Evolutionary conservation across 805 yeast species (phyloP).

Genomic region (Candida qinlingensis): DNA sequence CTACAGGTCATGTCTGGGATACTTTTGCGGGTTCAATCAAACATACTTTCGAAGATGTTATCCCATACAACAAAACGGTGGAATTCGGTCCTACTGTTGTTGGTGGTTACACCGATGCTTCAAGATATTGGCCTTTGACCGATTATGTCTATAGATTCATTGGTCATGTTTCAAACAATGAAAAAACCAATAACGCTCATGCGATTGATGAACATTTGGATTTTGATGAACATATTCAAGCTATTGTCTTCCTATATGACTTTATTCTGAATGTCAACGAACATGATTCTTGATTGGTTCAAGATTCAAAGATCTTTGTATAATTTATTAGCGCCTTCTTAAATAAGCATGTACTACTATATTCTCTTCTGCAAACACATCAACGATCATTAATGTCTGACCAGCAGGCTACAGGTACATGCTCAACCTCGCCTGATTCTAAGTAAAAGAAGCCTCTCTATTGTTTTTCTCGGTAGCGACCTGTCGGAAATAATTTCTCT

Average conservation of each 20-base stretch:
- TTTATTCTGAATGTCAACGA: slow-evolving; percentile 26
- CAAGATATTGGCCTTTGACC: slow-evolving; percentile 52
- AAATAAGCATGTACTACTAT: no score
- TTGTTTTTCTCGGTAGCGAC: no score
- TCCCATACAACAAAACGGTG: slow-evolving; percentile 20
- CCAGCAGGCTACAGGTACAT: no score
- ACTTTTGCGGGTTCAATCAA: slow-evolving; percentile 50
- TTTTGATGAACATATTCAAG: slow-evolving; percentile 54
- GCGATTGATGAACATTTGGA: slow-evolving; percentile 58
- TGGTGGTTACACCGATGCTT: slow-evolving; percentile 61
- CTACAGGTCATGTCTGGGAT: slow-evolving; percentile 44
- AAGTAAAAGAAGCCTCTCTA: no score
- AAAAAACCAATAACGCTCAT: slow-evolving; percentile 37
- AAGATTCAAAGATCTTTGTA: no score
- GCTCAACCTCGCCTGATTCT: no score
- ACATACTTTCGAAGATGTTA: slow-evolving; percentile 47
- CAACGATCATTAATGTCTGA: no score
- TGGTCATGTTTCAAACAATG: slow-evolving; percentile 16
- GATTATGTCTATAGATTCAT: slow-evolving; percentile 47
- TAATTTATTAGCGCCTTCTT: no score
- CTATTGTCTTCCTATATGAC: slow-evolving; percentile 51
- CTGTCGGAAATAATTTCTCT: no score
- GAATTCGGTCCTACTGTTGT: slow-evolving; percentile 42
- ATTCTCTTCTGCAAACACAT: no score
- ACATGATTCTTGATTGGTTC: neutral